Base-by-base conservation (phyloP, 257 asterid species). In the Penstemon eatonii region DNA sequence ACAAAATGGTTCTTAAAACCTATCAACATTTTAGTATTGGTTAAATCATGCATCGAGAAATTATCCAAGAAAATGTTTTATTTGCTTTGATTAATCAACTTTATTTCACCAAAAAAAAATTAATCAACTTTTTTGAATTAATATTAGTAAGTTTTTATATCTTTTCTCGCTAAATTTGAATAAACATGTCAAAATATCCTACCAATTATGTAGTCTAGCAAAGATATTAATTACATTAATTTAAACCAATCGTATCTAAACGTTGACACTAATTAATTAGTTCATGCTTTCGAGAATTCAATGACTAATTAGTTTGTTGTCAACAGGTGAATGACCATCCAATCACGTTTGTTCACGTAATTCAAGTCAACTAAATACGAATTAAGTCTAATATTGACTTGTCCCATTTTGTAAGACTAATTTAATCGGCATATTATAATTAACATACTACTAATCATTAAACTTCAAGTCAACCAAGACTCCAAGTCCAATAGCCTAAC, bases 321-420 rank as follows among this genome's bases (percentile, higher is more conserved):
- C 89, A 75, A 75, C 80, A 76, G 76, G 76, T 73, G 81, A 79
- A 61, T 75, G 77, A 63, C 56, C 65, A 75, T 42, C 87, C 85
- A 86, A 86, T 81, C 88, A 71, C 40, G 11, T 76, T 76, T 8
- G 37, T 53, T 53, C 51, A 63, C 65, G 54, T 69, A 62, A 76
- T 68, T 60, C 15, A 58, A 75, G 89, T 79, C 88, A 82, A 73
- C 77, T 70, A 18, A 73, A 66, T 63, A 65, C 45, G 63, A 70
- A 76, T 76, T 84, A 79, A 66, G 79, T 69, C 81, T 82, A 74
- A 66, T 71, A 68, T 77, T 88, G 87, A 89, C 96, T 64, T 3
- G 33, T 58, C 70, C n/a, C 7, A 56, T 57, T n/a, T 73, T 41
- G 44, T 56, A 76, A 58, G 41, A 42, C 5, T 66, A 67, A 25